phyloP scores from a whole-genome alignment of 345 rosid species.

The Erysimum cheiranthoides region DNA sequence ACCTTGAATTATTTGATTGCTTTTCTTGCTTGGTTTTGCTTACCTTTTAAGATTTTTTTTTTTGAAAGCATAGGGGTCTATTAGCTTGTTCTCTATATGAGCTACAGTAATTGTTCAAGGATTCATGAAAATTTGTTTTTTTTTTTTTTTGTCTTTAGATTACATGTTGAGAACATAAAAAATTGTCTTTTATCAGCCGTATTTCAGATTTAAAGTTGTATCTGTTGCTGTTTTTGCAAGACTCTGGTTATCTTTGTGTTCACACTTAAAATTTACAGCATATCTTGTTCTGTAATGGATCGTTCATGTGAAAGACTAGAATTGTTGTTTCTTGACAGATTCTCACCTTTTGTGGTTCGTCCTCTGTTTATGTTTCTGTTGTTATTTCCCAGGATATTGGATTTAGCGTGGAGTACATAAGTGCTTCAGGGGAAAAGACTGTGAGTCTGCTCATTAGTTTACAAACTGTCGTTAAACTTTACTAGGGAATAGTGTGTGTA shows the following conservation, averaged over 20 bases:
- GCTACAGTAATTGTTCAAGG: conserved; percentile 11
- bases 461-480: conserved; percentile 24
- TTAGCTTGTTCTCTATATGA: conserved; percentile 10
- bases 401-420: conserved; percentile 85
- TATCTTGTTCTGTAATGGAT: conserved; percentile 15
- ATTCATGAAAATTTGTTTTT: neutral
- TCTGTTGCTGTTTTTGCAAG: conserved; percentile 5
- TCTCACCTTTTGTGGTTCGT: conserved; percentile 27
- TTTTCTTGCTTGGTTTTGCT: conserved; percentile 26
- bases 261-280: neutral
- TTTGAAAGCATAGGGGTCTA: neutral
- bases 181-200: conserved; percentile 5
- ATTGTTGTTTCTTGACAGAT: conserved; percentile 29
- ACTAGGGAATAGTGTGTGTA: neutral
- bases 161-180: conserved; percentile 8
- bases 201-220: neutral
- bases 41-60: conserved; percentile 2
- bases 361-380: conserved; percentile 10
- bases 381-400: conserved; percentile 79
- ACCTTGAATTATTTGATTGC: conserved; percentile 6
- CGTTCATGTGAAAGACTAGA: conserved; percentile 12
- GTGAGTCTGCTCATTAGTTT: conserved; percentile 58
- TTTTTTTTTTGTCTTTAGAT: neutral
- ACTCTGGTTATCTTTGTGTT: conserved; percentile 4
- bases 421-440: conserved; percentile 68